Evolutionary conservation across 2,329 filamentous ascomycete genomes (phyloP).

Genomic region (Fusarium oligoseptatum): DNA sequence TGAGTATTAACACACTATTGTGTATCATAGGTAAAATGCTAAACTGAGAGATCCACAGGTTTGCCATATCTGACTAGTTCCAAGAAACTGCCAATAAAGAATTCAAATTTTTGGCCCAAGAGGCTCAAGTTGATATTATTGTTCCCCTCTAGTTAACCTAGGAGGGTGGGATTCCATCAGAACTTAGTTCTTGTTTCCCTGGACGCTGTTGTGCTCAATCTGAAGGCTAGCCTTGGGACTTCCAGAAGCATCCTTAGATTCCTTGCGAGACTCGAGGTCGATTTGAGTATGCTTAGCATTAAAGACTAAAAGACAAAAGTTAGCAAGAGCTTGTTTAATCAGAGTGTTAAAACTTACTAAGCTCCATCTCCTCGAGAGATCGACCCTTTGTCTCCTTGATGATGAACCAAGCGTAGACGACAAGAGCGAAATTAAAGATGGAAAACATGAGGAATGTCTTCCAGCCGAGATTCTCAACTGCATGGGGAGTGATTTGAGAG

Average conservation of each 20-base stretch:
- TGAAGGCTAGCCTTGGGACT: slow-evolving; percentile 17
- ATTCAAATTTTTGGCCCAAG: background rate
- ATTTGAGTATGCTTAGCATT: slow-evolving; percentile 33
- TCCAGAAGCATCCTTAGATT: background rate
- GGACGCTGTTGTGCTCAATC: slow-evolving; percentile 8
- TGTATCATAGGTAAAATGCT: background rate
- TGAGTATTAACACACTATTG: background rate
- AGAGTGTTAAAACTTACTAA: slow-evolving; percentile 12
- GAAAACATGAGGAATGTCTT: slow-evolving; percentile 64
- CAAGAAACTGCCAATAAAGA: background rate
- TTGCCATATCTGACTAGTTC: background rate
- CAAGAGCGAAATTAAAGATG: slow-evolving; percentile 61
- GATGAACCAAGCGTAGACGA: slow-evolving; percentile 58
- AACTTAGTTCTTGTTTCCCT: background rate
- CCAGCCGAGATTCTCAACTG: slow-evolving; percentile 61
- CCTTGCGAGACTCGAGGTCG: slow-evolving; percentile 17
- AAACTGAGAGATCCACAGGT: background rate
- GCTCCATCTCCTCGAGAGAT: slow-evolving; percentile 47
- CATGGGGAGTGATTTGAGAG: slow-evolving; percentile 61
- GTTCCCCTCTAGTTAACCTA: background rate
- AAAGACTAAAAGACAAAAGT: slow-evolving; percentile 30
- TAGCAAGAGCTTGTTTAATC: background rate
- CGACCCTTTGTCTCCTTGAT: slow-evolving; percentile 53
- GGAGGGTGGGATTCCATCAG: background rate
- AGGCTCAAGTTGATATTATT: background rate